Evolutionary conservation across 1,284 basidiomycete genomes (phyloP), one percentile per base, ranked within the genome.

Genomic region (Acaromyces ingoldii): DNA sequence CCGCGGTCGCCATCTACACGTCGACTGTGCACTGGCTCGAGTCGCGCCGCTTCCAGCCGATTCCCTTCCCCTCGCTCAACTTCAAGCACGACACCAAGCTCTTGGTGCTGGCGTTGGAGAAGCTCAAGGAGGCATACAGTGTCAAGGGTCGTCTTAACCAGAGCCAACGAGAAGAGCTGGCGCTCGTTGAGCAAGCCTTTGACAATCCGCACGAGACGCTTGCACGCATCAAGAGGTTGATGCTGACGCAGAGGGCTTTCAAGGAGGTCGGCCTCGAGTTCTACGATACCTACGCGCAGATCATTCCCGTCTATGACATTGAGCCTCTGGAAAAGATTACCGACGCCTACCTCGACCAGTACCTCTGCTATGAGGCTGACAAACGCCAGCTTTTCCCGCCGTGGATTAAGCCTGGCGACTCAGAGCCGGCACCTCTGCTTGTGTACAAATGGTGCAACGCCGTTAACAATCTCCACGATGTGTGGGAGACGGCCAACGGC

Each of bases 391-490:
- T 75, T 17, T 75, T 75, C 67, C 73, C 73, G 6, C 68, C 73
- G 2, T 75, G 73, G 73, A 72, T 75, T 65, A 75, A 75, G 58
- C 73, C 73, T 2, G 65, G 65, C 54, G 73, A 75, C 49, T 64
- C 66, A 37, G 73, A 75, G 55, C 73, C 73, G 9, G 65, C 70
- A 43, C 73, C 73, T 11, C 46, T 75, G 57, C 62, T 75, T 10
- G 73, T 75, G 39, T 75, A 74, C 67, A 75, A 75, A 56, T 75
- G 73, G 73, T 72, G 65, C 55, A 74, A 74, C 50, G 73, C 68
- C 24, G 67, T 75, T 58, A 75, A 75, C 64, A 75, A 75, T 31
- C 60, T 71, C 4, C 55, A 72, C 33, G 60, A 67, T 25, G 62
- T 75, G 13, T 75, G 70, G 68, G 69, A 73, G 52, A 74, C 70